Evolutionary conservation across 2,329 filamentous ascomycete species (phyloP).

Genomic region (Aureobasidium sp.): DNA sequence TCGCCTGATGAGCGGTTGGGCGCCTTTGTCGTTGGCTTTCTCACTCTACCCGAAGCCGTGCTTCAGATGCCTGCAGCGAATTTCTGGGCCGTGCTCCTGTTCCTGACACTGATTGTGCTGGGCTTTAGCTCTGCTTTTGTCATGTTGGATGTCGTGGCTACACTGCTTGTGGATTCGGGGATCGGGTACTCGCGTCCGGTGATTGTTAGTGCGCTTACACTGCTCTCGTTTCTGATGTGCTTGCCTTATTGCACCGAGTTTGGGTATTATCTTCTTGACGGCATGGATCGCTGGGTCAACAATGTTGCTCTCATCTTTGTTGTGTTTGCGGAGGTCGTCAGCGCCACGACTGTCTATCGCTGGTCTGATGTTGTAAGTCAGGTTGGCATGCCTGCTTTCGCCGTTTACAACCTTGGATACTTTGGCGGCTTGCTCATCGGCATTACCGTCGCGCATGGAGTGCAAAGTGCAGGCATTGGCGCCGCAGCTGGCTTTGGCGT

Average conservation of each 20-base stretch:
- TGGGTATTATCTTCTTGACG: conserved; percentile 49
- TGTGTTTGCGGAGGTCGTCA: conserved; percentile 47
- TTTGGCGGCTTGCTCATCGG: conserved; percentile 49
- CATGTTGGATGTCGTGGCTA: conserved; percentile 52
- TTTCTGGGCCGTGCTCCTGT: conserved; percentile 53
- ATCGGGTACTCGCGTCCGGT: conserved; percentile 39
- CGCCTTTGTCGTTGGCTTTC: conserved; percentile 51
- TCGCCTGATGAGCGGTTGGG: conserved; percentile 42
- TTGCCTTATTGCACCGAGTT: conserved; percentile 53
- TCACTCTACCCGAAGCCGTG: conserved; percentile 52
- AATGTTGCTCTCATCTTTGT: conserved; percentile 50
- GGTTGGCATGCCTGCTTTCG: conserved; percentile 39
- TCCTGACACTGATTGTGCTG: conserved; percentile 53
- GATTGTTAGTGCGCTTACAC: conserved; percentile 45
- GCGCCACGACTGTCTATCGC: conserved; percentile 48
- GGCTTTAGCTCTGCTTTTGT: conserved; percentile 54
- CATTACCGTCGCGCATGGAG: conserved; percentile 43
- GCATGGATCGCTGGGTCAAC: conserved; percentile 51
- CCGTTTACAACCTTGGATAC: conserved; percentile 46
- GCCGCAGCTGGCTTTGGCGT: conserved; percentile 46
- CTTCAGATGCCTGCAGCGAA: conserved; percentile 51
- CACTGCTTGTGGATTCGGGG: conserved; percentile 48
- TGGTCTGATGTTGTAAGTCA: conserved; percentile 44
- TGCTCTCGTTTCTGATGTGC: conserved; percentile 48
- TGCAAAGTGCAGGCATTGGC: conserved; percentile 14